Conservation (phyloP, 2,329 filamentous ascomycete genomes). For the Xylariaceae sp. region DNA sequence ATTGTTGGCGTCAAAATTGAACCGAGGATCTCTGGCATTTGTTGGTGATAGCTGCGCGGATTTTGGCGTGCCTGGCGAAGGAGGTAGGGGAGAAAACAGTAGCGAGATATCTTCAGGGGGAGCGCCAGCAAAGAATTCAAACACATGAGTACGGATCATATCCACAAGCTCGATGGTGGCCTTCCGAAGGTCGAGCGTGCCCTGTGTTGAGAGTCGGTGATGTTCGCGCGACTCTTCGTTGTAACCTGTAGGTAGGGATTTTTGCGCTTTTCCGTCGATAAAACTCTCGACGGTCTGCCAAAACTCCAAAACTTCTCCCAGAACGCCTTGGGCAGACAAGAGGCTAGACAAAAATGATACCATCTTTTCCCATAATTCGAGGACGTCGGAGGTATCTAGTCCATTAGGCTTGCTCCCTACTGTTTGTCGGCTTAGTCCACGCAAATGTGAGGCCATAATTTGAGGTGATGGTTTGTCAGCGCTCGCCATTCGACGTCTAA, state of each 20-base stretch:
- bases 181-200: conserved; percentile 73
- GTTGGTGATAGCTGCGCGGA: conserved; percentile 61
- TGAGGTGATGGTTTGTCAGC: conserved; percentile 73
- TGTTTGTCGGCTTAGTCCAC: conserved; percentile 71
- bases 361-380: conserved; percentile 94
- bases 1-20: conserved; percentile 80
- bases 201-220: conserved; percentile 76
- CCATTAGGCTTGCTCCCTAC: conserved; percentile 65
- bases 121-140: conserved; percentile 82
- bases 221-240: conserved; percentile 82
- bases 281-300: conserved; percentile 93
- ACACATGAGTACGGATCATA: conserved; percentile 79
- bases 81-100: conserved; percentile 80
- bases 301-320: conserved; percentile 91
- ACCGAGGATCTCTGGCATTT: conserved; percentile 71
- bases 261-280: conserved; percentile 83
- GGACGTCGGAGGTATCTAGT: conserved; percentile 79
- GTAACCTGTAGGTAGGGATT: conserved; percentile 77
- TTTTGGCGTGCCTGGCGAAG: conserved; percentile 70
- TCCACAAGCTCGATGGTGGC: conserved; percentile 83
- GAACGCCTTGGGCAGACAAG: conserved; percentile 77
- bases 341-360: conserved; percentile 74
- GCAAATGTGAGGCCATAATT: conserved; percentile 75
- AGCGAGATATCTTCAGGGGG: conserved; percentile 90
- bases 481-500: conserved; percentile 79